A percentile compares a stretch with the other conserved stretches of the same genome.
Conservation (phyloP, 2,329 filamentous ascomycete species). For the Biscogniauxia marginata region DNA sequence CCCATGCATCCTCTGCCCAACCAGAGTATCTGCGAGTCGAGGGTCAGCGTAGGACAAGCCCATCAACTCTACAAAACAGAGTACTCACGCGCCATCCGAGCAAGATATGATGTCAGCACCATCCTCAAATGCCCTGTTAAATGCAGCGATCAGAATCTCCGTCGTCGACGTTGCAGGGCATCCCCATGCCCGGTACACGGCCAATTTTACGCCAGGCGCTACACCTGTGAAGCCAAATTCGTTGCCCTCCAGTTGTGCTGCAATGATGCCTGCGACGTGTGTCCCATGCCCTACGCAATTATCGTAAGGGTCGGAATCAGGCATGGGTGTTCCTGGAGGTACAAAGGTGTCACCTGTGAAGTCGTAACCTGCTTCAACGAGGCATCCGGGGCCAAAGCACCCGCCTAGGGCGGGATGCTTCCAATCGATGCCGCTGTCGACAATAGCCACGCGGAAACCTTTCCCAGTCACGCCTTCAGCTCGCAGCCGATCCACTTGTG, state of each 20-base stretch:
- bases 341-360: conserved; percentile 42
- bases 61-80: neutral
- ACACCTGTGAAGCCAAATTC: conserved; percentile 19
- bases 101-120: conserved; percentile 34
- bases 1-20: conserved; percentile 34
- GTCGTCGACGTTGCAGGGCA: conserved; percentile 18
- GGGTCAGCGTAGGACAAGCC: neutral
- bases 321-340: conserved; percentile 32
- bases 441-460: conserved; percentile 5
- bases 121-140: conserved; percentile 30
- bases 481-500: conserved; percentile 6
- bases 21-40: conserved; percentile 13
- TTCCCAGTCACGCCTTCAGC: conserved; percentile 4
- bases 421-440: conserved; percentile 42
- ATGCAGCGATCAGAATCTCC: conserved; percentile 31
- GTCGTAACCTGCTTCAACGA: conserved; percentile 47
- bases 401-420: conserved; percentile 47
- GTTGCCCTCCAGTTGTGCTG: conserved; percentile 14
- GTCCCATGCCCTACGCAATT: conserved; percentile 44
- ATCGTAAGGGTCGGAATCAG: conserved; percentile 38
- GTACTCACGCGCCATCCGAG: conserved; percentile 25
- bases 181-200: conserved; percentile 15
- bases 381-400: conserved; percentile 49
- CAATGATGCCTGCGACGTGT: conserved; percentile 44
- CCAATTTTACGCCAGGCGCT: conserved; percentile 18